Evolutionary conservation across 1,284 basidiomycete species (phyloP).

Genomic region (Trametes pubescens): DNA sequence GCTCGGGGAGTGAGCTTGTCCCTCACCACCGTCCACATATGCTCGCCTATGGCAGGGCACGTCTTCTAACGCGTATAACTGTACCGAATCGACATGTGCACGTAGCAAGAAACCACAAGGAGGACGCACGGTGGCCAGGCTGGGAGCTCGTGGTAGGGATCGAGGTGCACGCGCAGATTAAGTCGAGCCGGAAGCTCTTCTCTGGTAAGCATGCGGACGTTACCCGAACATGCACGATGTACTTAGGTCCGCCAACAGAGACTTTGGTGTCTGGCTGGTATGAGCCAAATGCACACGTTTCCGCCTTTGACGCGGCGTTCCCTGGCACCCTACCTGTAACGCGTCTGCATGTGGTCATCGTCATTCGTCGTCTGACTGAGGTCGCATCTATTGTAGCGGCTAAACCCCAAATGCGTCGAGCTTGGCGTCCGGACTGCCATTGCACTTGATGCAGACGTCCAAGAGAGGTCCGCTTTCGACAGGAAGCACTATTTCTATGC

Average conservation of each 20-base stretch:
- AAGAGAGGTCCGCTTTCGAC: constrained; percentile 86
- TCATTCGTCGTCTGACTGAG: constrained; percentile 1
- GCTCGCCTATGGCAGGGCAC: constrained; percentile 36
- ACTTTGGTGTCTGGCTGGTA: constrained; percentile 58
- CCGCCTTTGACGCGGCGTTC: constrained; percentile 88
- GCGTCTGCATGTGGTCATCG: constrained; percentile 1
- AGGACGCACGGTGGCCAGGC: constrained; percentile 60
- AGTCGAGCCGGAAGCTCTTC: constrained; percentile 89
- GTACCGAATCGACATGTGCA: constrained; percentile 27
- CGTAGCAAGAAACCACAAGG: constrained; percentile 28
- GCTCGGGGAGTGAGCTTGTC: background rate
- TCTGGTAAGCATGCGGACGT: constrained; percentile 63
- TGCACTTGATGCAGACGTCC: constrained; percentile 81
- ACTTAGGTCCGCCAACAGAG: constrained; percentile 25
- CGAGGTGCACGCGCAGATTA: constrained; percentile 96
- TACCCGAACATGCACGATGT: background rate
- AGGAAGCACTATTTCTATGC: constrained; percentile 99
- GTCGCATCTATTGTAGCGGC: constrained; percentile 52
- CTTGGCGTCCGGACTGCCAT: constrained; percentile 86
- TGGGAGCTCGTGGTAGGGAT: constrained; percentile 94
- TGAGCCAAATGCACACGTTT: constrained; percentile 80
- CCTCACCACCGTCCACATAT: constrained; percentile 30
- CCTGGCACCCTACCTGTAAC: constrained; percentile 93
- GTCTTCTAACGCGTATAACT: constrained; percentile 18
- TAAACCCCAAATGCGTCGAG: constrained; percentile 85